Percentiles rank a stretch among this genome's conserved stretches.
Conservation (phyloP, 345 rosid genomes). For the Camelina sativa region DNA sequence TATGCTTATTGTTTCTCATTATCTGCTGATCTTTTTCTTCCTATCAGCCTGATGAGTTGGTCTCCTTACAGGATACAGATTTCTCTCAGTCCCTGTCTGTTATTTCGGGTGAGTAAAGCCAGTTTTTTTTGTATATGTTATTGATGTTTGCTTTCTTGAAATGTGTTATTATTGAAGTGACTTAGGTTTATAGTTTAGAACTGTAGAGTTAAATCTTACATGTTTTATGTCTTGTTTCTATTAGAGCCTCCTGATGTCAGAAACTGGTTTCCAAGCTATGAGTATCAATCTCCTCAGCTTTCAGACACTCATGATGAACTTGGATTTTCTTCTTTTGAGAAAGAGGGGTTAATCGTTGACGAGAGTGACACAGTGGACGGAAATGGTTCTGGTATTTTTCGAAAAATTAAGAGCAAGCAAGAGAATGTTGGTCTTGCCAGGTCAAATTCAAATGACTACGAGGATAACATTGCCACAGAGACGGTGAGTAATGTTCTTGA, state of each 20-base stretch:
- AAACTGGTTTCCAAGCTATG: constrained; percentile 64
- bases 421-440: constrained; percentile 33
- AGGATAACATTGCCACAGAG: constrained; percentile 10
- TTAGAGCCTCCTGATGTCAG: constrained; percentile 65
- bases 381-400: constrained; percentile 12
- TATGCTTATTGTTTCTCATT: not conserved
- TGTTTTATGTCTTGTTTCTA: constrained; percentile 13
- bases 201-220: constrained; percentile 11
- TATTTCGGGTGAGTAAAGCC: constrained; percentile 55
- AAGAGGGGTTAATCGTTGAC: constrained; percentile 38
- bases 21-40: not conserved
- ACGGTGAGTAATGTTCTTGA: constrained; percentile 28
- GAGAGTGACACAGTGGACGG: constrained; percentile 44
- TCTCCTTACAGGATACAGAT: constrained; percentile 48
- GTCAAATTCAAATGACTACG: constrained; percentile 32
- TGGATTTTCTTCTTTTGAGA: constrained; percentile 35
- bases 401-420: constrained; percentile 33
- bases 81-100: constrained; percentile 32
- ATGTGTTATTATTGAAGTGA: not conserved
- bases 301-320: constrained; percentile 35
- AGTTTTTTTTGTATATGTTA: not conserved
- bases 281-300: constrained; percentile 51
- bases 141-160: not conserved
- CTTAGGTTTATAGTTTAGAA: not conserved
- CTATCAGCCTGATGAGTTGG: not conserved